Base-by-base conservation (phyloP, 2,329 filamentous ascomycete genomes). In the Penicillium rolfsii region DNA sequence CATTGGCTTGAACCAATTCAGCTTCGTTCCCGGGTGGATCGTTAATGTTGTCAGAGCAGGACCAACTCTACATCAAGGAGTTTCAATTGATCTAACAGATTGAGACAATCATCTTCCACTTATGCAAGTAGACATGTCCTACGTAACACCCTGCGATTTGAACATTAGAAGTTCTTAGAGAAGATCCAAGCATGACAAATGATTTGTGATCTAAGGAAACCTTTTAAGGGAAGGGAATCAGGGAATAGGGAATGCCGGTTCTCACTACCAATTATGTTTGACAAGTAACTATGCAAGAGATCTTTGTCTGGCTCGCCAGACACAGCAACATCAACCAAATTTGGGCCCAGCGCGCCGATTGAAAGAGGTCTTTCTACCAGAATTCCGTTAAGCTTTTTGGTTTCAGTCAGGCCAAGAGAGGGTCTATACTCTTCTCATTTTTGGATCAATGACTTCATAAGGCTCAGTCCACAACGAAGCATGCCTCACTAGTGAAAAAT, bases 141-240 rank as follows among this genome's bases (percentile, higher is more conserved):
- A 33, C 30, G 4, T 19, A 41, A 9, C 16, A 41, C 16, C 19
- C 5, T 16, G n/a, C 19, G 38, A 41, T 41, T 6, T 41, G 11
- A 19, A 41, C n/a, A 41, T 9, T 3, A 8, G 38, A 41, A 19
- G 38, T 19, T 41, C n/a, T 41, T 41, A 19, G 2, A 41, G 7
- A 41, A 41, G n/a, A 16, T 11, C 35, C 35, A 14, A 36, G 8
- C 11, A 14, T 14, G 35, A 36, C 11, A 14, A 36, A 36, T 16
- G 14, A 1, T 35, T 12, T 36, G 35, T 9, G 12, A 28, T 56
- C 55, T 57, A 71, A 28, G 70, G 61, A 68, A 73, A 73, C 67
- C 65, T 71, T 67, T 73, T 65, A 67, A 73, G 70, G 68, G 48
- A 66, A 68, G 65, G 69, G 66, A 64, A 62, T 57, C 22, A 58